phyloP scores from a whole-genome alignment of 139 green algal genomes.

The Chlorella sorokiniana region DNA sequence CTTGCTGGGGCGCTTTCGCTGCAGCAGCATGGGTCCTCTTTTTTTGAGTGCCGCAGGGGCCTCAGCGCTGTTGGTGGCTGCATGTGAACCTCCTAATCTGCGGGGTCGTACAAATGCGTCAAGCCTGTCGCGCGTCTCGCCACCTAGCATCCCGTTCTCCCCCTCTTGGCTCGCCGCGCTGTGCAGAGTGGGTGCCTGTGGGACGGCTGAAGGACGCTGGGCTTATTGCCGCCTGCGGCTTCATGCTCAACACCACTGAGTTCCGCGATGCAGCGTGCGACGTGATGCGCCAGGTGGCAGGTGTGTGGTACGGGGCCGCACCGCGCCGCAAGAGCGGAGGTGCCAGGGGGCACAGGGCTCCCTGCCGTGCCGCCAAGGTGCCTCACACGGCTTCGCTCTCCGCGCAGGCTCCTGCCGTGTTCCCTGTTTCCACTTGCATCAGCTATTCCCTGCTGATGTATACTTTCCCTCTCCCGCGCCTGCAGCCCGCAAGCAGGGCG shows the following conservation, averaged over 20 bases:
- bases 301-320: too few species aligned
- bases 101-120: too few species aligned
- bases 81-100: too few species aligned
- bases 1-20: neutral
- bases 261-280: conserved; percentile 66
- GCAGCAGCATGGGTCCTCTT: neutral
- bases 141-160: neutral
- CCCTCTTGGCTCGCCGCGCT: conserved; percentile 20
- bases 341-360: too few species aligned
- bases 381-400: neutral
- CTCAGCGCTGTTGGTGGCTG: too few species aligned
- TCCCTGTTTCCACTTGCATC: neutral
- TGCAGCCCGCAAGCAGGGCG: conserved; percentile 50
- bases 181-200: conserved; percentile 79
- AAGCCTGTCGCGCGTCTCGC: neutral
- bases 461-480: neutral
- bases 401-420: neutral
- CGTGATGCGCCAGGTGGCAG: conserved; percentile 63
- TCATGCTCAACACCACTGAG: conserved; percentile 61
- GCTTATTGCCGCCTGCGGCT: conserved; percentile 66
- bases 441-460: neutral
- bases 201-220: conserved; percentile 48
- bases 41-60: neutral
- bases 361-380: too few species aligned
- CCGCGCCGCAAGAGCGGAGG: too few species aligned